A percentile compares a stretch with the other conserved stretches of the same genome.
Conservation (phyloP, 371 early-diverging fungal genomes). For the Syncephalastrum contaminatum region DNA sequence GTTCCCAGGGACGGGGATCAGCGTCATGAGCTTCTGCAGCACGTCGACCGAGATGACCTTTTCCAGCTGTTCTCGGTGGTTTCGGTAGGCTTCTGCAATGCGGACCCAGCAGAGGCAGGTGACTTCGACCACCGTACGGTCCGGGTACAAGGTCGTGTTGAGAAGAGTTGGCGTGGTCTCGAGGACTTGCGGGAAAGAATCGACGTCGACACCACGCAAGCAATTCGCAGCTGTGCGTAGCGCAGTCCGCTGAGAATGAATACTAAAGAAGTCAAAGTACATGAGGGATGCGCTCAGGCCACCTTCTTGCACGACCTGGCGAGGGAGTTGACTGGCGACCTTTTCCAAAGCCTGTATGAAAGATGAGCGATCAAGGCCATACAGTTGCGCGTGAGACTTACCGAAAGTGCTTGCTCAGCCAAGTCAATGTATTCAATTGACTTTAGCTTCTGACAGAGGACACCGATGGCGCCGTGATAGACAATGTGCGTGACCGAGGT, state of each 20-base stretch:
- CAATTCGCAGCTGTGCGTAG: slow-evolving; percentile 82
- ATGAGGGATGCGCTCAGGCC: slow-evolving; percentile 79
- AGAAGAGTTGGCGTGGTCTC: slow-evolving; percentile 73
- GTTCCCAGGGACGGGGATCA: slow-evolving; percentile 46
- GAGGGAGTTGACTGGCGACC: slow-evolving; percentile 71
- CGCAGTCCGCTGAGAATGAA: slow-evolving; percentile 84
- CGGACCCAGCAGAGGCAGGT: slow-evolving; percentile 66
- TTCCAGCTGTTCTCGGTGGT: slow-evolving; percentile 54
- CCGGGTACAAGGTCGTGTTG: slow-evolving; percentile 65
- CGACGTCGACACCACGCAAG: slow-evolving; percentile 60
- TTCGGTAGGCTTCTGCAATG: slow-evolving; percentile 62
- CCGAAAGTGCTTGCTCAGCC: slow-evolving; percentile 84
- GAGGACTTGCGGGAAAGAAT: slow-evolving; percentile 60
- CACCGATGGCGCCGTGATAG: slow-evolving; percentile 69
- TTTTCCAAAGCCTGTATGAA: slow-evolving; percentile 66
- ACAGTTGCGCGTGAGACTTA: slow-evolving; percentile 24
- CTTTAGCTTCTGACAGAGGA: slow-evolving; percentile 73
- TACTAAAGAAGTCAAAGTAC: slow-evolving; percentile 89
- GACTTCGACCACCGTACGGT: slow-evolving; percentile 74
- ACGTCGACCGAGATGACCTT: slow-evolving; percentile 43
- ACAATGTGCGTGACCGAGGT: slow-evolving; percentile 62
- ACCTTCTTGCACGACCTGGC: slow-evolving; percentile 73
- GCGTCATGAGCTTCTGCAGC: slow-evolving; percentile 40
- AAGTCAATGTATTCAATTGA: slow-evolving; percentile 90
- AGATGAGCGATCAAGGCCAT: not conserved